These are phyloP conservation scores for Pyrenochaeta sp. DNA, from an alignment of 2,329 filamentous ascomycete species.

Conservation along the genomic window DNA sequence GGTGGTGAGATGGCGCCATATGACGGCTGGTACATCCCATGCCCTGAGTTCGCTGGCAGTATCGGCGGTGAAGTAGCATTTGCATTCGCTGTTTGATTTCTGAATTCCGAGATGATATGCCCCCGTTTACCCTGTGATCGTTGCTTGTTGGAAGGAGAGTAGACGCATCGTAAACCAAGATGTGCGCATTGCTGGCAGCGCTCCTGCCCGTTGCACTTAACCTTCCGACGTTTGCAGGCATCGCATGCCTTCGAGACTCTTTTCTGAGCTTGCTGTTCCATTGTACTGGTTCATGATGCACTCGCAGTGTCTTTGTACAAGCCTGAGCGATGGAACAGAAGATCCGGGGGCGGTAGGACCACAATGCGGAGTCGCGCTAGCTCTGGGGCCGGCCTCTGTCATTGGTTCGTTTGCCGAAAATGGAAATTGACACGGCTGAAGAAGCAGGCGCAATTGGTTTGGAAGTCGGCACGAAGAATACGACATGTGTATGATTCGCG, in stretches of 20 bases:
- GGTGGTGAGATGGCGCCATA: slow-evolving; percentile 21
- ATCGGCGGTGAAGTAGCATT: slow-evolving; percentile 33
- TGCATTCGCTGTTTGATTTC: slow-evolving; percentile 36
- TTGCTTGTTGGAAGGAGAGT: slow-evolving; percentile 50
- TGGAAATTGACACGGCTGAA: slow-evolving; percentile 1
- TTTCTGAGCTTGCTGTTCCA: slow-evolving; percentile 38
- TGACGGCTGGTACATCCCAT: slow-evolving; percentile 14
- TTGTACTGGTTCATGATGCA: slow-evolving; percentile 33
- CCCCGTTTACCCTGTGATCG: slow-evolving; percentile 51
- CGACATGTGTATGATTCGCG: background rate
- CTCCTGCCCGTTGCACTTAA: slow-evolving; percentile 57
- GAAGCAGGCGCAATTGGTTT: slow-evolving; percentile 12
- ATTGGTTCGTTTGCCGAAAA: slow-evolving; percentile 9
- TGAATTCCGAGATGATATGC: slow-evolving; percentile 53
- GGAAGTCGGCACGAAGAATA: slow-evolving; percentile 1
- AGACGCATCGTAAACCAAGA: slow-evolving; percentile 57
- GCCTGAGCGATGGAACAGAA: slow-evolving; percentile 13
- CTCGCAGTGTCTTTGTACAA: slow-evolving; percentile 16
- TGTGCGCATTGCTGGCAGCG: slow-evolving; percentile 52
- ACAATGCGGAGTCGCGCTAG: slow-evolving; percentile 21
- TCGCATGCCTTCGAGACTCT: slow-evolving; percentile 56
- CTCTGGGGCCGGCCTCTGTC: slow-evolving; percentile 9
- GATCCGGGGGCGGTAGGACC: slow-evolving; percentile 19
- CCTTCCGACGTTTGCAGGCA: slow-evolving; percentile 57
- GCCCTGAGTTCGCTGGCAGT: slow-evolving; percentile 29